Conservation (phyloP, 495 filamentous ascomycete genomes). For the Aspergillus olivimuriae region DNA sequence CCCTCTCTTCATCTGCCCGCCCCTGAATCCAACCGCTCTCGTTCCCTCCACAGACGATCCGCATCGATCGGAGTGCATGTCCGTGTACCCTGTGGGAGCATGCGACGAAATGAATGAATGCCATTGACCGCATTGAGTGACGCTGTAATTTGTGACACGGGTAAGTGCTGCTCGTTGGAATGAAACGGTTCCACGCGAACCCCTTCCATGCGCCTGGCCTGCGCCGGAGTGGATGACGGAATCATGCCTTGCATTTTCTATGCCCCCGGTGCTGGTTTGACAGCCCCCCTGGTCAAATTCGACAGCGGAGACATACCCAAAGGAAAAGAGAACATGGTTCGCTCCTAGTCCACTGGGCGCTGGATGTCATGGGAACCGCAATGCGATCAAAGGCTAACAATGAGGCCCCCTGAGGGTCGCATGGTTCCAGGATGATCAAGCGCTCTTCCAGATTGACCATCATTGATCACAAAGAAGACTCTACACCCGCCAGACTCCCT, state of each 20-base stretch:
- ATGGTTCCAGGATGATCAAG: neutral
- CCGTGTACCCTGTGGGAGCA: too few relatives aligned
- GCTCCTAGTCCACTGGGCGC: too few relatives aligned
- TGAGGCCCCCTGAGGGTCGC: too few relatives aligned
- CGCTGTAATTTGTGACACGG: conserved; percentile 11
- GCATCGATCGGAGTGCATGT: too few relatives aligned
- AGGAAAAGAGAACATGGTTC: neutral
- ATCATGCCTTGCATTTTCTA: neutral
- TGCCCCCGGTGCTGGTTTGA: neutral
- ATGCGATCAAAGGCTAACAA: too few relatives aligned
- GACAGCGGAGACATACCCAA: neutral
- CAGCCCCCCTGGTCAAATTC: neutral
- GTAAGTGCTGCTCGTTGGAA: too few relatives aligned
- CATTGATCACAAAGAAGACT: neutral
- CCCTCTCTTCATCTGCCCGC: too few relatives aligned
- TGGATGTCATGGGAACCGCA: too few relatives aligned
- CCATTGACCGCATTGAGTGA: conserved; percentile 10
- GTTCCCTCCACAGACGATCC: too few relatives aligned
- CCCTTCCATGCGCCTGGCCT: neutral
- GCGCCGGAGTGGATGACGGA: neutral
- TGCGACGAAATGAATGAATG: conserved; percentile 13
- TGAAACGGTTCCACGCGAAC: conserved; percentile 4
- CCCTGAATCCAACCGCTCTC: too few relatives aligned
- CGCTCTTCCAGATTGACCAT: neutral
- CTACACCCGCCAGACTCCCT: neutral